Conservation (phyloP, 2,329 filamentous ascomycete species). For the Pseudogymnoascus sp. region DNA sequence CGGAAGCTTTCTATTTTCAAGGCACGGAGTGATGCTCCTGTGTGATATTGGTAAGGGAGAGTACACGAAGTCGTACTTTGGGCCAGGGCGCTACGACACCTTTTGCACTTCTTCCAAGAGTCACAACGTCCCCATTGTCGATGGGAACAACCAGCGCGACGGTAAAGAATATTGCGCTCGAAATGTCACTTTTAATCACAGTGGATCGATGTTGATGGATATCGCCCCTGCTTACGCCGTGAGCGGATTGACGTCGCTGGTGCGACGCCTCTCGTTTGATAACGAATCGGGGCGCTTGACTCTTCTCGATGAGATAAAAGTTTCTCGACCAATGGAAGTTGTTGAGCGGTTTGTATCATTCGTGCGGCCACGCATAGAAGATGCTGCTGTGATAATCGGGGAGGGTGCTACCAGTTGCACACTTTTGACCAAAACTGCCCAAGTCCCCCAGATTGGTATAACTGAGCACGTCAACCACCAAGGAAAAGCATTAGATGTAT, state of each 20-base stretch:
- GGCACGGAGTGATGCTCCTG: not conserved
- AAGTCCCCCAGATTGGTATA: not conserved
- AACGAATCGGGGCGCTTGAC: not conserved
- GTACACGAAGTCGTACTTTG: constrained; percentile 1
- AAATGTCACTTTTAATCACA: not conserved
- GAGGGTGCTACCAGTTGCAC: not conserved
- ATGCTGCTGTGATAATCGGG: not conserved
- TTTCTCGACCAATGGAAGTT: not conserved
- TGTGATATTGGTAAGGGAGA: not conserved
- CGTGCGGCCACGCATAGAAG: not conserved
- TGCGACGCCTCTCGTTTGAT: not conserved
- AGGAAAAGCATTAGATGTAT: not conserved
- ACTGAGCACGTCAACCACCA: not conserved
- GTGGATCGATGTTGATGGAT: not conserved
- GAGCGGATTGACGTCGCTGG: not conserved
- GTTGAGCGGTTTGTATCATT: not conserved
- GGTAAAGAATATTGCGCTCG: not conserved
- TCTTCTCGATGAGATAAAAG: not conserved
- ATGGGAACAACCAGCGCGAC: not conserved
- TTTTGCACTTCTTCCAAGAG: not conserved
- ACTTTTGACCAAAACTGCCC: not conserved
- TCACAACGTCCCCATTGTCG: not conserved
- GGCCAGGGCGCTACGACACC: not conserved
- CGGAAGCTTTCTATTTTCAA: not conserved
- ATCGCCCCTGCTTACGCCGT: not conserved